These are phyloP conservation scores for Aspergillus hortae DNA, from an alignment of 2,329 filamentous ascomycete species.

Conservation along the genomic window DNA sequence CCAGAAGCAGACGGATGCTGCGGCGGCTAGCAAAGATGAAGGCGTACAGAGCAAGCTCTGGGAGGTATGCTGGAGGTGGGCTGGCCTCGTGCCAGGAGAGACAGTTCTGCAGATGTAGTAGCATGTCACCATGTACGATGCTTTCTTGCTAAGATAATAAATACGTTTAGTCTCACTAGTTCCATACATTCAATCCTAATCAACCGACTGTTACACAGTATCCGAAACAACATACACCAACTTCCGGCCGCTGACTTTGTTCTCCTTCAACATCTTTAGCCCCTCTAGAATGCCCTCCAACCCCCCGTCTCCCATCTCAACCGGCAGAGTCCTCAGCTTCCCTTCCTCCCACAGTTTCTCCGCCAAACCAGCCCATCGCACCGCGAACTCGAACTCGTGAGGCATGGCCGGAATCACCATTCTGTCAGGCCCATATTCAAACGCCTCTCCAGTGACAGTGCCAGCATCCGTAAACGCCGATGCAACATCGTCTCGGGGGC, in stretches of 20 bases:
- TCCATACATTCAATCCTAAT: too few species aligned
- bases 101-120: not conserved
- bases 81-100: slow-evolving; percentile 9
- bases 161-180: too few species aligned
- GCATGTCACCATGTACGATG: too few species aligned
- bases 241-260: slow-evolving; percentile 18
- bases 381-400: slow-evolving; percentile 13
- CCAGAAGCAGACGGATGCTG: not conserved
- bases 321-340: slow-evolving; percentile 15
- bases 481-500: slow-evolving; percentile 16
- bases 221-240: slow-evolving; percentile 15
- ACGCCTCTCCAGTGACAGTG: slow-evolving; percentile 17
- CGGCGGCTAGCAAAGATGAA: slow-evolving; percentile 3
- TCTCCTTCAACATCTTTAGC: slow-evolving; percentile 17
- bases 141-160: too few species aligned
- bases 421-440: slow-evolving; percentile 9
- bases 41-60: slow-evolving; percentile 13
- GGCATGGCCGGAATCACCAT: slow-evolving; percentile 5
- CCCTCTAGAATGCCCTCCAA: slow-evolving; percentile 15
- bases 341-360: slow-evolving; percentile 14
- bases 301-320: slow-evolving; percentile 14
- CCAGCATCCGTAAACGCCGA: slow-evolving; percentile 19
- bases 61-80: slow-evolving; percentile 18
- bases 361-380: slow-evolving; percentile 10
- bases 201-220: not conserved